A percentile compares a stretch with the other conserved stretches of the same genome.
phyloP scores from a whole-genome alignment of 768 basidiomycete genomes.

The Hirschioporus abietinus region DNA sequence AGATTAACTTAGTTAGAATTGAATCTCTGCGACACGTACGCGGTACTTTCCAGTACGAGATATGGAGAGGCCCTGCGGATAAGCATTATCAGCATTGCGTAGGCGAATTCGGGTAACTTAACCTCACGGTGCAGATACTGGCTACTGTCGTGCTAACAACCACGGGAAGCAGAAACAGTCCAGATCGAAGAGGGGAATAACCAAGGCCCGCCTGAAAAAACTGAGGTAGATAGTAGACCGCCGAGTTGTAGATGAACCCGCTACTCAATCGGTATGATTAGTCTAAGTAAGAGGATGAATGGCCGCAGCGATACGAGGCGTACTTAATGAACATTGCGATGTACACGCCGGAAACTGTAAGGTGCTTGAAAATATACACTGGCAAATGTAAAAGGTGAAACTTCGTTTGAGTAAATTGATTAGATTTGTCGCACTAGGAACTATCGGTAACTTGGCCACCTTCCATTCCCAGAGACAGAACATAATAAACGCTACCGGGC shows the following conservation, averaged over 20 bases:
- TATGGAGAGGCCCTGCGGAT: conserved; percentile 10
- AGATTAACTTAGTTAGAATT: conserved; percentile 33
- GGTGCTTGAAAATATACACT: conserved; percentile 30
- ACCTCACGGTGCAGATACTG: conserved; percentile 19
- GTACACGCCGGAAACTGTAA: conserved; percentile 29
- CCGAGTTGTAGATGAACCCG: conserved; percentile 8
- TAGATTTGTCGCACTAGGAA: conserved; percentile 47
- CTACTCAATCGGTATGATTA: not conserved
- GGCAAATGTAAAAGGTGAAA: not conserved
- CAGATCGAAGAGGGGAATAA: conserved; percentile 30
- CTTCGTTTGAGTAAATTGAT: not conserved
- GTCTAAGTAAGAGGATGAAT: not conserved
- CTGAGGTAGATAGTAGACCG: conserved; percentile 33
- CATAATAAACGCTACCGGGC: conserved; percentile 43
- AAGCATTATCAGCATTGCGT: not conserved
- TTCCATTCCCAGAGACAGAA: conserved; percentile 76
- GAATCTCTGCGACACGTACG: conserved; percentile 25
- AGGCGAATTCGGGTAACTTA: conserved; percentile 19
- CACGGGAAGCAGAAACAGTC: conserved; percentile 35
- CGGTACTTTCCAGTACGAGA: conserved; percentile 18
- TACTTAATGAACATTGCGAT: conserved; percentile 22
- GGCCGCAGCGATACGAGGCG: conserved; percentile 12
- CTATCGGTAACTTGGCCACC: conserved; percentile 61
- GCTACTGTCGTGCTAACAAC: conserved; percentile 23
- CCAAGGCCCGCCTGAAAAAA: conserved; percentile 37